A percentile compares a stretch with the other conserved stretches of the same genome.
Conservation (phyloP, 345 rosid genomes). For the Toxicodendron radicans region DNA sequence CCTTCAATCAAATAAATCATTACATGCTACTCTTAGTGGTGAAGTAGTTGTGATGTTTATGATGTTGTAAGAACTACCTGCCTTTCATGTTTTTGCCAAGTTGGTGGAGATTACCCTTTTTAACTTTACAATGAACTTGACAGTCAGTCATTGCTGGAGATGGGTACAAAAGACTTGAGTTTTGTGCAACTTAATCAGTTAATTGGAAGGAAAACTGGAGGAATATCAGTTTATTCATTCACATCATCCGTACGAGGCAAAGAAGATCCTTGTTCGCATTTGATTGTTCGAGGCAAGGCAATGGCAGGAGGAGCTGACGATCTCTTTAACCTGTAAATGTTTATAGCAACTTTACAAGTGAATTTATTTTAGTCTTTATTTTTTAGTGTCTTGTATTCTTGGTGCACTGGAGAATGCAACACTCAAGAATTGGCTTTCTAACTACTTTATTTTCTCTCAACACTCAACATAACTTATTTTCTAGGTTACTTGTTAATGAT, state of each 20-base stretch:
- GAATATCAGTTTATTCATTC: slow-evolving; percentile 91
- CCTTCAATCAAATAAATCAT: neutral
- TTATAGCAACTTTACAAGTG: slow-evolving; percentile 1
- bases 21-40: neutral
- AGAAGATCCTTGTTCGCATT: slow-evolving; percentile 75
- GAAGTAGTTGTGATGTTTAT: neutral
- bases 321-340: slow-evolving; percentile 77
- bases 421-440: slow-evolving; percentile 9
- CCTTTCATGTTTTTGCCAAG: neutral
- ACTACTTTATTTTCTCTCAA: no score
- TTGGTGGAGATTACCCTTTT: neutral
- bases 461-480: no score
- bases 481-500: neutral
- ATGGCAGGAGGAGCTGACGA: slow-evolving; percentile 93
- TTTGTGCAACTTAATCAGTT: slow-evolving; percentile 98
- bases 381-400: neutral
- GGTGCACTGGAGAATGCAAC: neutral
- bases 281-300: slow-evolving; percentile 92
- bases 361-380: neutral
- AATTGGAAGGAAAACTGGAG: slow-evolving; percentile 99
- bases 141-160: slow-evolving; percentile 96
- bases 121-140: slow-evolving; percentile 13
- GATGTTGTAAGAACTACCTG: neutral
- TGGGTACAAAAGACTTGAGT: slow-evolving; percentile 90
- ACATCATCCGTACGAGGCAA: slow-evolving; percentile 80